Evolutionary conservation across 164 flowering plant species (phyloP), one percentile per base, ranked within the genome.

Genomic region (Umbilicus rupestris): DNA sequence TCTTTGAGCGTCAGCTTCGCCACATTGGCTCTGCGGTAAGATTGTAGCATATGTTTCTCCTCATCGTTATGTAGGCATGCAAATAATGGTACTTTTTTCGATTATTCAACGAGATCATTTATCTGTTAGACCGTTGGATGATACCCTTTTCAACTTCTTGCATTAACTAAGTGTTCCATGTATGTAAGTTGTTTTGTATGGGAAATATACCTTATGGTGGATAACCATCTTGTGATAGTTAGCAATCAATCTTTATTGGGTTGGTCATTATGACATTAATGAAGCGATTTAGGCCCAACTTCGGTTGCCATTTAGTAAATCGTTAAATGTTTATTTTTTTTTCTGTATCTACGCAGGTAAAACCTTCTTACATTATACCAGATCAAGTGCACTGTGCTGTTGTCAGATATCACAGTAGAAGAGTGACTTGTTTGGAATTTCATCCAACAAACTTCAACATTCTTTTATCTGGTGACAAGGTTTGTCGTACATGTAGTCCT

Each of bases 391-490:
- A 73, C 57, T 82, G 90, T 78, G 98, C 83, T 63, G 94, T 85
- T 57, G 78, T 89, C 68, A 84, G 87, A 80, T 91, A 91, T 44
- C 97, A 90, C 70, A 89, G 97, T 68, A 85, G 98, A 71, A 79
- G 98, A 26, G 76, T 94, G 28, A 94, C 98, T 12, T 85, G 97
- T 73, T 76, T 94, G 79, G 98, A 94, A 74, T 94, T 94, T 59
- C 98, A 94, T 72, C 98, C 98, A 10, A 87, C 89, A 62, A 89
- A 81, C 20, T 79, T 85, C 68, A 81, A 85, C 71, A 78, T 94
- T 69, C 85, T 94, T 46, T 69, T 94, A 65, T 94, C 98, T 58
- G 98, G 96, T 66, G 98, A 94, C 73, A 94, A 94, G 98, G 98
- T 89, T 37, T 35, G 67, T 69, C 19, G 64, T 9, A 19, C 42